These are phyloP conservation scores for Stropharia rugosoannulata DNA, from an alignment of 768 basidiomycete species.

Conservation along the genomic window DNA sequence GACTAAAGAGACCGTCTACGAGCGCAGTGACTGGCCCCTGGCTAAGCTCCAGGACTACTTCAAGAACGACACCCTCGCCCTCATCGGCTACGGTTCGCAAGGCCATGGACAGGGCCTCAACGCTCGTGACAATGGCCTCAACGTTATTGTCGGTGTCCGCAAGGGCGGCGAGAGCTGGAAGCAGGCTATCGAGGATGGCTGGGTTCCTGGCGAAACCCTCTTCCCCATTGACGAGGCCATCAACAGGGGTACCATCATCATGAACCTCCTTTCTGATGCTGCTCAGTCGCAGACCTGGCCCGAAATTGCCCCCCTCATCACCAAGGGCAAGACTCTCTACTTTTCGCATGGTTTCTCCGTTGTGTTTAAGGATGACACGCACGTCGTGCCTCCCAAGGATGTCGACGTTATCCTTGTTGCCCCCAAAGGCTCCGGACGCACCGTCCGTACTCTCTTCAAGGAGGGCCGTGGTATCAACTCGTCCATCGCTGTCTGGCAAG, in stretches of 20 bases:
- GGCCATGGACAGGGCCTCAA: slow-evolving; percentile 99
- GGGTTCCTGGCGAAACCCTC: slow-evolving; percentile 97
- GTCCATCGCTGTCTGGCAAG: slow-evolving; percentile 93
- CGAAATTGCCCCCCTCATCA: slow-evolving; percentile 87
- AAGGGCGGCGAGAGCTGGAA: slow-evolving; percentile 96
- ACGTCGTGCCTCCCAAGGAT: slow-evolving; percentile 87
- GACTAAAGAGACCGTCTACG: slow-evolving; percentile 89
- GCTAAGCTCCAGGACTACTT: slow-evolving; percentile 99
- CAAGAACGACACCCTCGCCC: slow-evolving; percentile 98
- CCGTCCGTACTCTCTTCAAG: slow-evolving; percentile 99
- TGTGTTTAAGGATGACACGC: slow-evolving; percentile 96
- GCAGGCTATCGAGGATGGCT: slow-evolving; percentile 93
- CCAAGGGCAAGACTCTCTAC: slow-evolving; percentile 99
- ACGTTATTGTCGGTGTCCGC: slow-evolving; percentile 98
- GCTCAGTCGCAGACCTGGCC: slow-evolving; percentile 99
- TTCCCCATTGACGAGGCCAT: slow-evolving; percentile 99
- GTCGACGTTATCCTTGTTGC: slow-evolving; percentile 99
- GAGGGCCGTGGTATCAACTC: slow-evolving; percentile 99
- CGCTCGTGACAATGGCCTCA: slow-evolving; percentile 97
- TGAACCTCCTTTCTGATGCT: slow-evolving; percentile 99
- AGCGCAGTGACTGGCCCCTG: slow-evolving; percentile 96
- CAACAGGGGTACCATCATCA: slow-evolving; percentile 94
- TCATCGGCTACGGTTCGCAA: slow-evolving; percentile 99
- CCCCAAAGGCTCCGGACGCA: slow-evolving; percentile 98
- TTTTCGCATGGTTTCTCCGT: slow-evolving; percentile 99